Conservation (phyloP, 192 early-diverging fungal species). For the Dimargaris cristalligena region DNA sequence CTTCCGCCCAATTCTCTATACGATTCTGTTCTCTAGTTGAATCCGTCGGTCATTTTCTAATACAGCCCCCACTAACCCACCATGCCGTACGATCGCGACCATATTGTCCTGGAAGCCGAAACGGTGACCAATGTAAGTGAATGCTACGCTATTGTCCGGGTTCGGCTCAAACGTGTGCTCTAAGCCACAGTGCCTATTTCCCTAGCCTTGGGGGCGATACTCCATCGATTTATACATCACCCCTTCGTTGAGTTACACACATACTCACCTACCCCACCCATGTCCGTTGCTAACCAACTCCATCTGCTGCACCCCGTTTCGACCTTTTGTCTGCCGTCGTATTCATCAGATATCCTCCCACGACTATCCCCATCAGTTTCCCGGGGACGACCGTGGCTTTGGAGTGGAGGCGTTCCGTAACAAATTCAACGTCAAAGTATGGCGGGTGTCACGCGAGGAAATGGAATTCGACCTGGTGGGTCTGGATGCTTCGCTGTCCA, state of each 20-base stretch:
- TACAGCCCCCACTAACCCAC: too few relatives aligned
- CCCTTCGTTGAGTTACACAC: too few relatives aligned
- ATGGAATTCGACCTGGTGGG: conserved; percentile 97
- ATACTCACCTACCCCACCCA: too few relatives aligned
- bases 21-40: too few relatives aligned
- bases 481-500: conserved; percentile 82
- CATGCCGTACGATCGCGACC: conserved; percentile 21
- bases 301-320: not conserved
- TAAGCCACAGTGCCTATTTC: too few relatives aligned
- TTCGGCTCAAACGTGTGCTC: too few relatives aligned
- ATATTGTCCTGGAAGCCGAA: conserved; percentile 50
- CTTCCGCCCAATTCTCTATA: not conserved
- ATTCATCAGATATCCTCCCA: conserved; percentile 50
- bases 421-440: conserved; percentile 59
- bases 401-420: conserved; percentile 54
- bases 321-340: too few relatives aligned
- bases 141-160: too few relatives aligned
- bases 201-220: too few relatives aligned
- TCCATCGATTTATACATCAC: too few relatives aligned
- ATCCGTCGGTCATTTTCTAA: too few relatives aligned
- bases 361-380: conserved; percentile 59
- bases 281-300: too few relatives aligned
- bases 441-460: conserved; percentile 40
- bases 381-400: conserved; percentile 39
- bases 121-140: conserved; percentile 46